phyloP scores from a whole-genome alignment of 345 rosid species.

The Eucalyptus guilfoylei region DNA sequence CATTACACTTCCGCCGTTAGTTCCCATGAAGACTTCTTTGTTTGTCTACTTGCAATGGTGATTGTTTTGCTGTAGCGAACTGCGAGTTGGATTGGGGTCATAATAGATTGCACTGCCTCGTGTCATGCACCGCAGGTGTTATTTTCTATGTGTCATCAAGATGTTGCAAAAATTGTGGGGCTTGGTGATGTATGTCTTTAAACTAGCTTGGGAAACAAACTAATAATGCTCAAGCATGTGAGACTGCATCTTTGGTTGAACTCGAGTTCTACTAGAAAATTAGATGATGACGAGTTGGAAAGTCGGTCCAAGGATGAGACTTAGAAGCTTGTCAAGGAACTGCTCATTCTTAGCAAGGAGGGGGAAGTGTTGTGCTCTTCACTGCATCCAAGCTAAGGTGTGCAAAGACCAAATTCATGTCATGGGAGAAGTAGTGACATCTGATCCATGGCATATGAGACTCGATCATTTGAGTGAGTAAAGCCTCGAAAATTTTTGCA shows the following conservation, averaged over 20 bases:
- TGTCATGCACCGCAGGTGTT: not conserved
- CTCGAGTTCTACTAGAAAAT: not conserved
- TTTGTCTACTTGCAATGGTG: too few species aligned
- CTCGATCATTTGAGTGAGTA: too few species aligned
- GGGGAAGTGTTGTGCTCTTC: not conserved
- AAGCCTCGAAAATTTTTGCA: too few species aligned
- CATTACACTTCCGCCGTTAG: too few species aligned
- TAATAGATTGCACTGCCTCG: too few species aligned
- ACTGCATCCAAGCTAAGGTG: not conserved
- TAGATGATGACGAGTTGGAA: not conserved
- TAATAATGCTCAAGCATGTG: not conserved
- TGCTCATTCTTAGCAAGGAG: not conserved
- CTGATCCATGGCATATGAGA: too few species aligned
- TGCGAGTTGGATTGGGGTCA: too few species aligned
- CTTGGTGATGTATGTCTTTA: not conserved
- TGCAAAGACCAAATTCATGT: not conserved
- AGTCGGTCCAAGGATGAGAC: not conserved
- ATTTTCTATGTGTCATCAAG: not conserved
- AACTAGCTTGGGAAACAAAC: not conserved
- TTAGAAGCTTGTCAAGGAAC: not conserved
- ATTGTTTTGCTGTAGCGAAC: too few species aligned
- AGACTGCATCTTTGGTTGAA: not conserved
- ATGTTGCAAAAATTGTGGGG: not conserved
- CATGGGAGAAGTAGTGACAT: not conserved
- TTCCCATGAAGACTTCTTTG: too few species aligned